phyloP scores from a whole-genome alignment of 1,139 yeast genomes.

The Suhomyces ambrosiae region DNA sequence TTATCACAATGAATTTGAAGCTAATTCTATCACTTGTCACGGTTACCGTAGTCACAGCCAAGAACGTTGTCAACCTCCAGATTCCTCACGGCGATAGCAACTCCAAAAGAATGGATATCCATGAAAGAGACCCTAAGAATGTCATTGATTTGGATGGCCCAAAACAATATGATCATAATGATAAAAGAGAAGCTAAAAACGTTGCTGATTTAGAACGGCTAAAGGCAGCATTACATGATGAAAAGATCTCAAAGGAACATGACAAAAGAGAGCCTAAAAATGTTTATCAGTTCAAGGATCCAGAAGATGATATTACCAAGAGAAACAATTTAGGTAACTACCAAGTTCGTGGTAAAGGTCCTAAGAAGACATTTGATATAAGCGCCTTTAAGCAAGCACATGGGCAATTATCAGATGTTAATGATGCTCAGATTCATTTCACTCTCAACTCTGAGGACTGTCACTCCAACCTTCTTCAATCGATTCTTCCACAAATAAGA shows the following conservation, averaged over 20 bases:
- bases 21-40: constrained; percentile 7
- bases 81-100: constrained; percentile 5
- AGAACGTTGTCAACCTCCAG: constrained; percentile 15
- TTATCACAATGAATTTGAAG: constrained; percentile 12
- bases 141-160: constrained; percentile 12
- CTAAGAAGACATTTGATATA: constrained; percentile 4
- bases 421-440: constrained; percentile 14
- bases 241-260: constrained; percentile 1
- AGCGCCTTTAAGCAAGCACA: constrained; percentile 5
- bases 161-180: constrained; percentile 1
- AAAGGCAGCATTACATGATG: not conserved
- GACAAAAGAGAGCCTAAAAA: constrained; percentile 17
- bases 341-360: not conserved
- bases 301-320: not conserved
- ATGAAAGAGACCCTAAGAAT: constrained; percentile 13
- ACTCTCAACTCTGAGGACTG: constrained; percentile 15
- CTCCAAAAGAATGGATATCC: constrained; percentile 6
- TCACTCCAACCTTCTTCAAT: constrained; percentile 27
- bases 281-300: constrained; percentile 6
- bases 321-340: not conserved
- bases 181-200: constrained; percentile 18
- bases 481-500: constrained; percentile 46
- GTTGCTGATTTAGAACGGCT: constrained; percentile 13
- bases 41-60: constrained; percentile 12
- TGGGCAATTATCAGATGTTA: not conserved